These are phyloP conservation scores for Sporobolomyces roseus DNA, from an alignment of 768 basidiomycete genomes.

Conservation along the genomic window DNA sequence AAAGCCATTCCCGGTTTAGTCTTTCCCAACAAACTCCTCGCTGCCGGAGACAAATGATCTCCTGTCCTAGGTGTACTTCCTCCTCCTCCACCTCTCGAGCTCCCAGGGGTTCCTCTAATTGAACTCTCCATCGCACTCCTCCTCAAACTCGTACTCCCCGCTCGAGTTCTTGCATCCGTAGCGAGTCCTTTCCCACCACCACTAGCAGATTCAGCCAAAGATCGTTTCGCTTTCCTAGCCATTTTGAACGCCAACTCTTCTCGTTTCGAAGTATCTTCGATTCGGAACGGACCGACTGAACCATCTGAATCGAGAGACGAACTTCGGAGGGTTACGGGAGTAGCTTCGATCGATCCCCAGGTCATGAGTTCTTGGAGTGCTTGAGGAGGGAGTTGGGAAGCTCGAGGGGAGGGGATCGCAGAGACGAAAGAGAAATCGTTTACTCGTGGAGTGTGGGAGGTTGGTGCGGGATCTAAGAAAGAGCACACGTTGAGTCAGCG, in stretches of 20 bases:
- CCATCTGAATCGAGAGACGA: constrained; percentile 52
- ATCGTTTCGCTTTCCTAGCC: constrained; percentile 62
- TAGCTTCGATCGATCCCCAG: constrained; percentile 88
- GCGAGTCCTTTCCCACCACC: neutral
- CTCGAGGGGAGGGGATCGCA: constrained; percentile 78
- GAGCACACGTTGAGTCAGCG: constrained; percentile 53
- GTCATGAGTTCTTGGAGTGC: constrained; percentile 94
- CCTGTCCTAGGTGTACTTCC: neutral
- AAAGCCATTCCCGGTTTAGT: constrained; percentile 32
- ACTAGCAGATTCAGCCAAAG: constrained; percentile 6
- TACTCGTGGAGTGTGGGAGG: constrained; percentile 47
- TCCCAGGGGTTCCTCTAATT: neutral
- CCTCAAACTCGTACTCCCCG: constrained; percentile 17
- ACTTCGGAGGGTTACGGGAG: constrained; percentile 79
- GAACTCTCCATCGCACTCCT: neutral
- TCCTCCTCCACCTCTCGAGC: neutral
- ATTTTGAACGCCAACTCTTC: constrained; percentile 78
- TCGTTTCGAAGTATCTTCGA: constrained; percentile 70
- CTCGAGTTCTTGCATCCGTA: neutral
- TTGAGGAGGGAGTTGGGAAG: constrained; percentile 70
- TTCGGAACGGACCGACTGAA: constrained; percentile 64
- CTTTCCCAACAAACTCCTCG: constrained; percentile 23
- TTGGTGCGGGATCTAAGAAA: neutral
- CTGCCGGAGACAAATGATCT: constrained; percentile 39
- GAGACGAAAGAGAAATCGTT: constrained; percentile 72